Evolutionary conservation across 1,139 yeast species (phyloP).

Genomic region (Suhomyces wounanorum): DNA sequence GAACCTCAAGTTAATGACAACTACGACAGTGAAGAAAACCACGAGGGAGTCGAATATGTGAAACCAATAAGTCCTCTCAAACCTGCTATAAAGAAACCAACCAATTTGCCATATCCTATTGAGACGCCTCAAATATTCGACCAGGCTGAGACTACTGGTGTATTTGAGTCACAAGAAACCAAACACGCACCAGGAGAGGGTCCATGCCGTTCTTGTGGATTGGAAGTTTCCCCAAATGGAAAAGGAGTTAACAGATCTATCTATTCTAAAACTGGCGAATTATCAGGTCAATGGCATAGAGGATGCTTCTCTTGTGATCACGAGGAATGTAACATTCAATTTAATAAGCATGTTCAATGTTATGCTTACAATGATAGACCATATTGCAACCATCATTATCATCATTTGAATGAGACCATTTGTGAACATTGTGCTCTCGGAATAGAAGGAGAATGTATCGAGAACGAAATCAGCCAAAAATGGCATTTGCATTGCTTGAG

Average conservation of each 20-base stretch:
- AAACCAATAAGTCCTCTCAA: constrained; percentile 12
- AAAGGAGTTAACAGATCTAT: constrained; percentile 47
- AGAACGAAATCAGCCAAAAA: constrained; percentile 65
- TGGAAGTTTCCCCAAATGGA: constrained; percentile 50
- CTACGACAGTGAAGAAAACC: neutral
- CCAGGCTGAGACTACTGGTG: neutral
- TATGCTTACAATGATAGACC: constrained; percentile 80
- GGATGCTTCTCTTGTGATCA: constrained; percentile 72
- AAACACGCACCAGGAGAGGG: constrained; percentile 65
- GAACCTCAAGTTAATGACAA: neutral
- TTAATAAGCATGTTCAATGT: constrained; percentile 66
- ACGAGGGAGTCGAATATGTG: constrained; percentile 4
- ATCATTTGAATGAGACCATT: constrained; percentile 68
- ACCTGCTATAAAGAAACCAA: neutral
- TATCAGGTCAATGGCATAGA: constrained; percentile 95
- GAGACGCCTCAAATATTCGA: constrained; percentile 8
- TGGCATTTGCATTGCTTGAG: constrained; percentile 67
- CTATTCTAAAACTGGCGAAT: constrained; percentile 77
- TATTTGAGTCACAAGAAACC: constrained; percentile 1
- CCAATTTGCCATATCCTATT: constrained; percentile 10
- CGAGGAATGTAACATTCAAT: constrained; percentile 52
- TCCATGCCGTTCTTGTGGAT: constrained; percentile 68
- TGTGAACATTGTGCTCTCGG: constrained; percentile 73
- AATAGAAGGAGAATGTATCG: constrained; percentile 90
- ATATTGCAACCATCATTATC: constrained; percentile 82